These are phyloP conservation scores for Microbotryum intermedium DNA, from an alignment of 1,284 basidiomycete genomes.

Conservation along the genomic window DNA sequence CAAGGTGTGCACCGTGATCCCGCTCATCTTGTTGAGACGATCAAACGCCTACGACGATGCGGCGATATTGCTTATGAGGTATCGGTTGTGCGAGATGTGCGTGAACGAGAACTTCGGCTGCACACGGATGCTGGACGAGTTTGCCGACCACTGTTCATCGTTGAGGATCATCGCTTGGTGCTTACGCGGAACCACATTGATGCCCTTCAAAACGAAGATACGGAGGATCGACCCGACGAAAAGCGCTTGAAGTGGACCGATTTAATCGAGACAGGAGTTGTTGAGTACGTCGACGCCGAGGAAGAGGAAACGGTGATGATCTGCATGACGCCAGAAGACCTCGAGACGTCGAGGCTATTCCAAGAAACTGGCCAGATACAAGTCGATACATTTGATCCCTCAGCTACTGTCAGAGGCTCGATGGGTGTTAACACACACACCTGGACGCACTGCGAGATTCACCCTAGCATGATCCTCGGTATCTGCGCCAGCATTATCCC, in stretches of 20 bases:
- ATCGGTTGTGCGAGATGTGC: conserved; percentile 92
- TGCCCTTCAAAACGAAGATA: conserved; percentile 51
- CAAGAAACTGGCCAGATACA: conserved; percentile 49
- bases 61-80: conserved; percentile 95
- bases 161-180: conserved; percentile 69
- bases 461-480: conserved; percentile 97
- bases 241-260: conserved; percentile 67
- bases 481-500: conserved; percentile 98
- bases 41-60: conserved; percentile 83
- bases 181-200: conserved; percentile 78
- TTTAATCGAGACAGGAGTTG: conserved; percentile 74
- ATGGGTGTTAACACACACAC: conserved; percentile 49
- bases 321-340: conserved; percentile 92
- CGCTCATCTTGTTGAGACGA: conserved; percentile 80
- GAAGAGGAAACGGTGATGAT: conserved; percentile 99
- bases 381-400: conserved; percentile 44
- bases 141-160: conserved; percentile 92
- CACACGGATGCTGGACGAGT: conserved; percentile 97
- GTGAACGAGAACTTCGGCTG: conserved; percentile 85
- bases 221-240: conserved; percentile 43
- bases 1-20: conserved; percentile 98
- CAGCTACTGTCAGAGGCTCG: conserved; percentile 42
- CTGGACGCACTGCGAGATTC: conserved; percentile 99
- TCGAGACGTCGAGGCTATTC: conserved; percentile 63
- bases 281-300: conserved; percentile 94